Evolutionary conservation across 768 basidiomycete genomes (phyloP), one percentile per base, ranked within the genome.

Genomic region (Sarcomyxa edulis): DNA sequence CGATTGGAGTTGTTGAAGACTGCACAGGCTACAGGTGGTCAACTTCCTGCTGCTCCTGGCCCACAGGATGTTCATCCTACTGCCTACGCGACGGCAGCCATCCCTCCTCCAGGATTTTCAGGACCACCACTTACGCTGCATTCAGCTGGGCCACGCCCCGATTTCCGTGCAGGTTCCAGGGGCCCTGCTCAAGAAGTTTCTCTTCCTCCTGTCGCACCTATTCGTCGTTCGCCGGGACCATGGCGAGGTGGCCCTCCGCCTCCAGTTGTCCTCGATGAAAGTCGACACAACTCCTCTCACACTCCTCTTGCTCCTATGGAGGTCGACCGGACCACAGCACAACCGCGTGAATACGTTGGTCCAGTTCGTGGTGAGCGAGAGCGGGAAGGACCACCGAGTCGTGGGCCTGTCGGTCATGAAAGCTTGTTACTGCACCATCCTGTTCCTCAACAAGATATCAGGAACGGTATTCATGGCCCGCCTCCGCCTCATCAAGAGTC

Each of bases 61-160:
- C 93, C 94, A 5, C 88, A 94, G 49, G 94, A 97, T 50, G 94
- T 97, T 0, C 94, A 97, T 52, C 94, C 94, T 1, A 95, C 91
- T 3, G 91, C 91, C 4, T 97, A 96, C 50, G 87, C 89, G 0
- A 85, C 79, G 44, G 74, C 82, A 1, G 76, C 83, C 16, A 74
- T 82, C 1, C 83, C 82, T 9, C 83, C 86, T 19, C 76, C 77
- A 1, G 77, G 81, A 6, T 64, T 88, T 10, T 66, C 66, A 6
- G 85, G 85, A 0, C 83, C 82, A 0, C 81, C 82, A 16, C 66
- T 86, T 15, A 59, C 84, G 36, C 49, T 87, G 19, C 75, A 81
- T 47, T 64, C 76, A 9, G 62, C 62, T 18, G 58, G 53, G 31
- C 65, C 65, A 42, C 74, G 78, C 6, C 71, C 76, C 7, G 55